Evolutionary conservation across 2,329 filamentous ascomycete species (phyloP), one percentile per base, ranked within the genome.

Genomic region (Eurotiales sp.): DNA sequence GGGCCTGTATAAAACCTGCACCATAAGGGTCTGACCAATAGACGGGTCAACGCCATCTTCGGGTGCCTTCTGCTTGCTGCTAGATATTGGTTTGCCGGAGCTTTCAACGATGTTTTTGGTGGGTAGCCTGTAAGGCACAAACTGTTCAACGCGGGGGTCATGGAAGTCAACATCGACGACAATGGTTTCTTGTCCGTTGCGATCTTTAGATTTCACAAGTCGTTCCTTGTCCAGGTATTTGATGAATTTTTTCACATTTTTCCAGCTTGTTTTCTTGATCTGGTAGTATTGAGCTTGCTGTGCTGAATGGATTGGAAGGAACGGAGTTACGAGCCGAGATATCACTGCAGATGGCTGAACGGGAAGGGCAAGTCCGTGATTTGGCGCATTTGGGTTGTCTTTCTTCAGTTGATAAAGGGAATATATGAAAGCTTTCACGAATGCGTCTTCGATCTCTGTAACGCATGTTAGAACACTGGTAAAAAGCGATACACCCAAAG

Each of bases 211-310:
- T 60, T 83, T 85, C 58, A 85, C 66, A n/a, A 86, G 70, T 15
- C 74, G 64, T 43, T 80, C 71, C 64, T 86, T 87, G 64, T 86
- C 83, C 8, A 87, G 72, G 48, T 79, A 73, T 59, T 86, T 87
- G 67, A 87, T 79, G 63, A 87, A 86, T 58, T 85, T 87, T 61
- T 82, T 84, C 54, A 84, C 77, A 55, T 81, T 86, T 68, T 87
- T 87, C 81, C 81, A 86, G 55, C 79, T 83, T 3, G 83, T 84
- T 68, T 86, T 87, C 62, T 86, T 87, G 66, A 87, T 84, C 57
- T 84, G 81, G 47, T 84, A 77, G 54, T 74, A 81, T 51, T 77
- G 77, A 2, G 75, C 73, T 60, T 82, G 76, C 17, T 77, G 72
- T 4, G 80, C 69, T 10, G 76, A 80, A 62, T 77, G 77, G 17